Evolutionary conservation across 169 alveolate species (phyloP).

Genomic region (Plasmodium gaboni): DNA sequence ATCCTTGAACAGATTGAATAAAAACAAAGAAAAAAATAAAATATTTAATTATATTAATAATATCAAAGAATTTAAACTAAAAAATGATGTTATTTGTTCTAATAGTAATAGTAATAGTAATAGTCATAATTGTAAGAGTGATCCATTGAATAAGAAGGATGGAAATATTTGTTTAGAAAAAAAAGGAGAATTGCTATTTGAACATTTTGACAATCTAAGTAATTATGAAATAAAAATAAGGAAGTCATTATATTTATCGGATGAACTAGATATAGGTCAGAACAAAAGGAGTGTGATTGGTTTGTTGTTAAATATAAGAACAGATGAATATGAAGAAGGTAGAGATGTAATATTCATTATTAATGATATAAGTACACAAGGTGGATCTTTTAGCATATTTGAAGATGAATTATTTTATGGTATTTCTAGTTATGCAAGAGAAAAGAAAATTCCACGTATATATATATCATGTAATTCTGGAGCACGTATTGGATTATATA

Average conservation of each 20-base stretch:
- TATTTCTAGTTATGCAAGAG: constrained; percentile 88
- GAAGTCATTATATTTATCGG: constrained; percentile 29
- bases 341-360: constrained; percentile 87
- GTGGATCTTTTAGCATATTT: constrained; percentile 77
- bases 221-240: constrained; percentile 27
- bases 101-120: not conserved
- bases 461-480: constrained; percentile 90
- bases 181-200: not conserved
- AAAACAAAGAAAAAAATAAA: not conserved
- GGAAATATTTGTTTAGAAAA: not conserved
- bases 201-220: constrained; percentile 28
- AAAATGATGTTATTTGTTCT: not conserved
- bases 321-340: constrained; percentile 87
- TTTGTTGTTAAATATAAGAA: constrained; percentile 46
- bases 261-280: constrained; percentile 39
- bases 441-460: constrained; percentile 86
- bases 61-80: constrained; percentile 48
- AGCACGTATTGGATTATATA: constrained; percentile 89
- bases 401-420: constrained; percentile 84
- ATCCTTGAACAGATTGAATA: constrained; percentile 37
- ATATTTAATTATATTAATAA: constrained; percentile 38
- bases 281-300: constrained; percentile 71
- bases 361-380: constrained; percentile 85
- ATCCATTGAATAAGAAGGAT: not conserved
- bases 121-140: not conserved